Evolutionary conservation across 768 basidiomycete species (phyloP).

Genomic region (Xanthoconium stramineum): DNA sequence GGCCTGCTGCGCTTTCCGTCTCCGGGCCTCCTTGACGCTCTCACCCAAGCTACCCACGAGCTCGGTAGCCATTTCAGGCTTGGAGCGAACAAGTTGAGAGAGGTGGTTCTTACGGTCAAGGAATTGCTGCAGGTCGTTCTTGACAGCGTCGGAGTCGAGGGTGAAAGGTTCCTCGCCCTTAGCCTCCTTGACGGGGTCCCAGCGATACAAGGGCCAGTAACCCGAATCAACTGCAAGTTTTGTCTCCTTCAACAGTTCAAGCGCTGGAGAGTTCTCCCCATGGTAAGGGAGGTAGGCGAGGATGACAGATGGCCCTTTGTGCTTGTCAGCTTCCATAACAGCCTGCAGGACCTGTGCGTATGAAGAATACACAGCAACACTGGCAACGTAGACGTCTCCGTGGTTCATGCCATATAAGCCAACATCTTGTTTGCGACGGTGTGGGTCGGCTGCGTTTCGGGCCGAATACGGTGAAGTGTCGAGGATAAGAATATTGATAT

Average conservation of each 20-base stretch:
- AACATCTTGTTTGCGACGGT: constrained; percentile 90
- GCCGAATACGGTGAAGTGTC: constrained; percentile 89
- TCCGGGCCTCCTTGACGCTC: constrained; percentile 79
- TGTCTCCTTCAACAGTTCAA: constrained; percentile 94
- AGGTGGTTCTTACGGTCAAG: constrained; percentile 96
- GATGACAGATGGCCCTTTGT: constrained; percentile 86
- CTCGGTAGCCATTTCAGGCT: constrained; percentile 77
- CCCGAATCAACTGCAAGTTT: constrained; percentile 95
- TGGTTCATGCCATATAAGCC: constrained; percentile 99
- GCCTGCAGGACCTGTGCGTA: constrained; percentile 93
- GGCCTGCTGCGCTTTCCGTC: constrained; percentile 73
- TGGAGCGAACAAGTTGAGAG: constrained; percentile 83
- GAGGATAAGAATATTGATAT: constrained; percentile 94
- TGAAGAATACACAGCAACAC: constrained; percentile 92
- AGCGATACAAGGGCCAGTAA: constrained; percentile 98
- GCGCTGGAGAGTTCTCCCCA: constrained; percentile 69
- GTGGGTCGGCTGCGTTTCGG: constrained; percentile 63
- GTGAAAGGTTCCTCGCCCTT: constrained; percentile 80
- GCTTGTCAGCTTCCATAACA: constrained; percentile 85
- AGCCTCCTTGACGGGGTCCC: constrained; percentile 86
- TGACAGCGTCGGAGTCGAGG: constrained; percentile 90
- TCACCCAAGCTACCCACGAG: constrained; percentile 83
- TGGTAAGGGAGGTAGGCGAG: constrained; percentile 93
- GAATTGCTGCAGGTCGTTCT: constrained; percentile 90
- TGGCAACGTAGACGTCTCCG: constrained; percentile 94